Evolutionary conservation across 2,329 filamentous ascomycete species (phyloP), one percentile per base, ranked within the genome.

Genomic region (Lasiodiplodia citricola): DNA sequence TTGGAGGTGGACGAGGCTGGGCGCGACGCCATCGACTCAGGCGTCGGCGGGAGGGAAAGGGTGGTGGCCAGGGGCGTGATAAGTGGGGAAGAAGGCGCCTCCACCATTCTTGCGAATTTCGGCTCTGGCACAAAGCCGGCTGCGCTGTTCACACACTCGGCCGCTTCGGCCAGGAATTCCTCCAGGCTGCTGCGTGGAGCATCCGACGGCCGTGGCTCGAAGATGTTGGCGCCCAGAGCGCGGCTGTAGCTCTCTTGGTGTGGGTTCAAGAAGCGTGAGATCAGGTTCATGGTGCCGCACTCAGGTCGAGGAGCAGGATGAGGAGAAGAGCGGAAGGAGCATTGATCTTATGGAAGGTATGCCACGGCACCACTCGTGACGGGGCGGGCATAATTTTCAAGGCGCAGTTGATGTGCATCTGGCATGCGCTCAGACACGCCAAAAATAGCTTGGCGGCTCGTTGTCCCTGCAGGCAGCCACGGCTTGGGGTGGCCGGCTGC

Each of bases 381-480:
- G 47, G 14, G 58, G 16, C 41, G 11, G 31, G 47, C 60, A 64
- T 64, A 52, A 64, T 64, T 64, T 64, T 64, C 60, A 41, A 50
- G 38, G 57, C 57, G 41, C 57, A 47, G 44, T 63, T 63, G 60
- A 52, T 64, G 60, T 52, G 60, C 60, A 64, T 35, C 41, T 38
- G 44, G 38, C 38, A 64, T 38, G 60, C 60, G 60, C 60, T 52
- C 47, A 52, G 60, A 64, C 60, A 31, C 44, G 23, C 60, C 58
- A 52, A 64, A 52, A 38, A 38, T 64, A 52, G 60, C 47, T 64
- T 64, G 60, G 60, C 60, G 44, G 6, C 31, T 25, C 37, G 60
- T 47, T 64, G 60, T 64, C 60, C 47, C 60, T 64, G 60, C 60
- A 64, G 60, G 58, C 58, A 51, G 58, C 58, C 41, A 51, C 11